A percentile compares a stretch with the other conserved stretches of the same genome.
Conservation (phyloP, 352 stramenopile species). For the Peronosclerospora sorghi region DNA sequence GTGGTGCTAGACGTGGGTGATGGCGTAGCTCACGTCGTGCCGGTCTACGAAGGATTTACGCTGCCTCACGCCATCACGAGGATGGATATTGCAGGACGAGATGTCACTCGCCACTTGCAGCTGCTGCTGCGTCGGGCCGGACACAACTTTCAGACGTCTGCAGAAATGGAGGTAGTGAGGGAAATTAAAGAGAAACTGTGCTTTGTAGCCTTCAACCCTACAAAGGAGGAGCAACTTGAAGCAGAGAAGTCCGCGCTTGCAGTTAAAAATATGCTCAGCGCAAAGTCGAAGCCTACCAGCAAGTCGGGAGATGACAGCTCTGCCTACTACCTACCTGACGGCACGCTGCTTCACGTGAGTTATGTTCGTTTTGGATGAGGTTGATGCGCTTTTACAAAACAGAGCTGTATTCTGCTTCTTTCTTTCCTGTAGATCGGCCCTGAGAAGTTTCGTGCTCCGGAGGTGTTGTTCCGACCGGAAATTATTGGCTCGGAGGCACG, state of each 20-base stretch:
- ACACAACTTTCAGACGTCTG: conserved; percentile 84
- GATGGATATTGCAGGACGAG: conserved; percentile 74
- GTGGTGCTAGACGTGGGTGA: conserved; percentile 85
- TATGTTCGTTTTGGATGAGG: background rate
- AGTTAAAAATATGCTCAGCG: conserved; percentile 39
- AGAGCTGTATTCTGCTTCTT: no score
- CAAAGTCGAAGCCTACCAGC: conserved; percentile 29
- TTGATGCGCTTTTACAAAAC: no score
- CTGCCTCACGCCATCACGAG: conserved; percentile 70
- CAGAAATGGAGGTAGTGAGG: conserved; percentile 78
- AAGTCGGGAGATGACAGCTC: conserved; percentile 37
- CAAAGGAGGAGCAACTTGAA: conserved; percentile 74
- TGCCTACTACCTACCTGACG: conserved; percentile 74
- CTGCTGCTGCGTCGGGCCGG: conserved; percentile 60
- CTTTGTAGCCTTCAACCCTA: conserved; percentile 77
- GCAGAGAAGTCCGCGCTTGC: conserved; percentile 45
- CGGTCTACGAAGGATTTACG: conserved; percentile 78
- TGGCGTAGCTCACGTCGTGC: conserved; percentile 79
- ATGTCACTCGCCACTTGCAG: conserved; percentile 76
- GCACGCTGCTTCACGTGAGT: conserved; percentile 71
- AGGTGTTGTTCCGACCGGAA: conserved; percentile 75
- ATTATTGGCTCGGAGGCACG: conserved; percentile 70
- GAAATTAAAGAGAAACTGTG: conserved; percentile 86
- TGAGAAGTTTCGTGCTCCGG: conserved; percentile 71
- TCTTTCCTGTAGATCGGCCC: conserved; percentile 58